phyloP scores from a whole-genome alignment of 2,329 filamentous ascomycete species.

The Pseudogymnoascus sp. region DNA sequence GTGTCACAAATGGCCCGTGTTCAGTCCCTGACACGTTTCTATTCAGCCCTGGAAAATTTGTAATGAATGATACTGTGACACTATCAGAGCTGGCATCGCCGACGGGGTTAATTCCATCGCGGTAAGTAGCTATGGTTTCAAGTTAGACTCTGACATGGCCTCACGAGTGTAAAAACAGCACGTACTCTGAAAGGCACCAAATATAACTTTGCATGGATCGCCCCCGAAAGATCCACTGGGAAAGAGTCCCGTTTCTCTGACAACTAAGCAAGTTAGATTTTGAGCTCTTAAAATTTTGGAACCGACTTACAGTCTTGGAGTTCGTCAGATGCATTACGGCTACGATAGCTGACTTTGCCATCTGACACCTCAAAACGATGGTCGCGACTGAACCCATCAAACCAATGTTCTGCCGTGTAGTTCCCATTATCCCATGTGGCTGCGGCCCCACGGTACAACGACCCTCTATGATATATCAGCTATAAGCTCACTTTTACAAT shows the following conservation, averaged over 20 bases:
- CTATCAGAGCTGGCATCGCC: not conserved
- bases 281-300: constrained; percentile 30
- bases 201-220: constrained; percentile 65
- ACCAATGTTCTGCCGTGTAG: constrained; percentile 54
- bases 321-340: constrained; percentile 52
- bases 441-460: not conserved
- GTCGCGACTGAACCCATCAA: constrained; percentile 64
- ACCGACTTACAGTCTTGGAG: constrained; percentile 61
- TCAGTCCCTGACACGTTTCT: not conserved
- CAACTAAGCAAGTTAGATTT: constrained; percentile 48
- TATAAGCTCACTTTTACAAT: not conserved
- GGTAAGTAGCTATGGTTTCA: not conserved
- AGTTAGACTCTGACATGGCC: not conserved
- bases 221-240: constrained; percentile 61
- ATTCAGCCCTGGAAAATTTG: not conserved
- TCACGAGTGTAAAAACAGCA: constrained; percentile 30
- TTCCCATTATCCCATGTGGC: constrained; percentile 2
- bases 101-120: not conserved
- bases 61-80: not conserved
- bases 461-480: not conserved
- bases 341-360: constrained; percentile 30
- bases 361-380: constrained; percentile 62
- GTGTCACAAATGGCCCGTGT: not conserved
- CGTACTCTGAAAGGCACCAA: constrained; percentile 60
- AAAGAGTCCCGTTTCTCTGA: constrained; percentile 48